Percentiles rank a stretch among this genome's conserved stretches.
These are phyloP conservation scores for Pilaira anomala DNA, from an alignment of 192 early-diverging fungal genomes.

Conservation along the genomic window DNA sequence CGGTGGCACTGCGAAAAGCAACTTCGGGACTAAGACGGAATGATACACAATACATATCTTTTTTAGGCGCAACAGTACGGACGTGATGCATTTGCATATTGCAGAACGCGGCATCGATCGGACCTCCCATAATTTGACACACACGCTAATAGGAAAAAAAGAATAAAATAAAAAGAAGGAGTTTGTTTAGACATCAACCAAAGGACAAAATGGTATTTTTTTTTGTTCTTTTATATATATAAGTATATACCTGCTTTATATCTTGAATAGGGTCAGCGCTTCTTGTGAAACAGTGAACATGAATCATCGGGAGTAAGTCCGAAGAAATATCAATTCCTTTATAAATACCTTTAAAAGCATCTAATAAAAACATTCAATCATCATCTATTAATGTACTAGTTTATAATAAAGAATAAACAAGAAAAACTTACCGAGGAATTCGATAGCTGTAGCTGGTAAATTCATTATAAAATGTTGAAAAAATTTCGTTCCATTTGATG, in stretches of 20 bases:
- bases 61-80: constrained; percentile 94
- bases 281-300: constrained; percentile 94
- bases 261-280: constrained; percentile 65
- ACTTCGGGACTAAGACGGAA: constrained; percentile 76
- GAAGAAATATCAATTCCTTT: background rate
- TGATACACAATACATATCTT: constrained; percentile 97
- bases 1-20: no score
- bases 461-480: constrained; percentile 99
- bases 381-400: no score
- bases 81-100: constrained; percentile 68
- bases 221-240: no score
- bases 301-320: constrained; percentile 77
- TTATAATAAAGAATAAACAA: no score
- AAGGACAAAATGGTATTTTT: background rate
- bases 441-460: constrained; percentile 92
- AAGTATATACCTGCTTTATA: constrained; percentile 60
- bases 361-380: background rate
- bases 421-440: constrained; percentile 81
- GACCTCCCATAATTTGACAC: constrained; percentile 47
- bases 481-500: constrained; percentile 48
- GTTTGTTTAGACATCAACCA: background rate
- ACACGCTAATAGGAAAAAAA: no score
- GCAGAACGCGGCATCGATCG: constrained; percentile 28
- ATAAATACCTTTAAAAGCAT: constrained; percentile 16
- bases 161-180: no score